phyloP scores from a whole-genome alignment of 2,329 filamentous ascomycete genomes.

The Neopestalotiopsis sp. region DNA sequence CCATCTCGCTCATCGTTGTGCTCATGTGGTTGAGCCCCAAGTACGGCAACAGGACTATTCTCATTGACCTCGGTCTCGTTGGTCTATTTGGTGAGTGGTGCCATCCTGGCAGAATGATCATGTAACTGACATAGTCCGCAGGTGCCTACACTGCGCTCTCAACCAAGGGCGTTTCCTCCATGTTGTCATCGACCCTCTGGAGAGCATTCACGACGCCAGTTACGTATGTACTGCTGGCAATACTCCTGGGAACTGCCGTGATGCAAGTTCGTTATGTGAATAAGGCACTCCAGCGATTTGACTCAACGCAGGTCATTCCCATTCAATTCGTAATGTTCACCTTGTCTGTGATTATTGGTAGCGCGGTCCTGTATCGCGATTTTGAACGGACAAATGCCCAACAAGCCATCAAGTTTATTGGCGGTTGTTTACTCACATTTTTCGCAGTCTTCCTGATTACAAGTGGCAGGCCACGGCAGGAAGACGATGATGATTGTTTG shows the following conservation, averaged over 20 bases:
- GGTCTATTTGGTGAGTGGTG: slow-evolving; percentile 79
- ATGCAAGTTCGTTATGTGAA: slow-evolving; percentile 99
- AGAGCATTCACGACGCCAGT: slow-evolving; percentile 89
- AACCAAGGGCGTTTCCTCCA: slow-evolving; percentile 94
- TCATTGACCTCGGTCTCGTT: slow-evolving; percentile 92
- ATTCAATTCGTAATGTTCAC: slow-evolving; percentile 98
- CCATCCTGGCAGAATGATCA: slow-evolving; percentile 17
- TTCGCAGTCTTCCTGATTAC: slow-evolving; percentile 98
- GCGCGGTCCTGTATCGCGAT: slow-evolving; percentile 90
- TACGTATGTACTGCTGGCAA: slow-evolving; percentile 81
- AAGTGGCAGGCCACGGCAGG: slow-evolving; percentile 70
- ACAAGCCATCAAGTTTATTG: slow-evolving; percentile 83
- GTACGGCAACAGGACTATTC: slow-evolving; percentile 84
- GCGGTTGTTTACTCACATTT: slow-evolving; percentile 91
- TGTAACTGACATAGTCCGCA: slow-evolving; percentile 37
- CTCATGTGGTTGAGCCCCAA: slow-evolving; percentile 83
- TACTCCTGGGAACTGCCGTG: slow-evolving; percentile 83
- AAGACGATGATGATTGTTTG: slow-evolving; percentile 60
- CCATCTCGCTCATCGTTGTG: slow-evolving; percentile 71
- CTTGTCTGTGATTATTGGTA: slow-evolving; percentile 91
- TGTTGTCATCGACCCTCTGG: slow-evolving; percentile 90
- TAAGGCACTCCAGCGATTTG: slow-evolving; percentile 83
- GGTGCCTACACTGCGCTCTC: slow-evolving; percentile 96
- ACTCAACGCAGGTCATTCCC: slow-evolving; percentile 96
- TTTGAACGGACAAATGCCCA: slow-evolving; percentile 81